Percentiles rank a stretch among this genome's conserved stretches.
These are phyloP conservation scores for Cnidoscolus chayamansa DNA, from an alignment of 441 rosid species.

Conservation along the genomic window DNA sequence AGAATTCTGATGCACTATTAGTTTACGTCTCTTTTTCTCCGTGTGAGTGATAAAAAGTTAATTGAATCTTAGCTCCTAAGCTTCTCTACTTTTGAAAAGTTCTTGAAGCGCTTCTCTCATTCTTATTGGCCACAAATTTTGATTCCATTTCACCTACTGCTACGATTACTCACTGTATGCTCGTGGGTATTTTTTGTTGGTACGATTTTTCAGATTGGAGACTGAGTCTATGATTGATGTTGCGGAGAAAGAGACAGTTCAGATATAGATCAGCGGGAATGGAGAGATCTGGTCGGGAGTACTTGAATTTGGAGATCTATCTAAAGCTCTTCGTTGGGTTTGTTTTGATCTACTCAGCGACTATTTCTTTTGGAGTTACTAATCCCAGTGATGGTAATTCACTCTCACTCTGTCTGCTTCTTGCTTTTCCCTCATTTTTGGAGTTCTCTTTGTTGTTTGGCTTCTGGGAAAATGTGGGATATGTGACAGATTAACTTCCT, in stretches of 20 bases:
- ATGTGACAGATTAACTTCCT: slow-evolving; percentile 1
- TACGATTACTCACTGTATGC: not conserved
- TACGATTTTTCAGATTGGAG: slow-evolving; percentile 46
- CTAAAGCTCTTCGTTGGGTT: slow-evolving; percentile 41
- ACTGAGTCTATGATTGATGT: slow-evolving; percentile 32
- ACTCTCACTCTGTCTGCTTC: not conserved
- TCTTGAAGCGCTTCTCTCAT: slow-evolving; percentile 26
- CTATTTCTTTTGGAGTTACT: slow-evolving; percentile 58
- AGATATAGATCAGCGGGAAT: slow-evolving; percentile 43
- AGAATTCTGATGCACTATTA: slow-evolving; percentile 8
- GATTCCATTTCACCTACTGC: slow-evolving; percentile 28
- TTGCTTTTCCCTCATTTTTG: not conserved
- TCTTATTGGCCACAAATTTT: slow-evolving; percentile 28
- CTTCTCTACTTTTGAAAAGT: slow-evolving; percentile 27
- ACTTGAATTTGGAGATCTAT: slow-evolving; percentile 43
- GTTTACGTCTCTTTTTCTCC: slow-evolving; percentile 21
- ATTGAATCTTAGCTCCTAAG: slow-evolving; percentile 62
- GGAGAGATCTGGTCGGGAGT: slow-evolving; percentile 49
- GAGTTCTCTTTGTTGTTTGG: slow-evolving; percentile 19
- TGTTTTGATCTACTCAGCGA: slow-evolving; percentile 52
- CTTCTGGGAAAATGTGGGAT: slow-evolving; percentile 22
- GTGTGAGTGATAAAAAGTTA: slow-evolving; percentile 18
- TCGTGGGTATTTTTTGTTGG: slow-evolving; percentile 4
- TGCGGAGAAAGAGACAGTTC: slow-evolving; percentile 22
- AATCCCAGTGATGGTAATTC: slow-evolving; percentile 74